phyloP scores from a whole-genome alignment of 2,329 filamentous ascomycete genomes.

The Botryosphaeria dothidea region DNA sequence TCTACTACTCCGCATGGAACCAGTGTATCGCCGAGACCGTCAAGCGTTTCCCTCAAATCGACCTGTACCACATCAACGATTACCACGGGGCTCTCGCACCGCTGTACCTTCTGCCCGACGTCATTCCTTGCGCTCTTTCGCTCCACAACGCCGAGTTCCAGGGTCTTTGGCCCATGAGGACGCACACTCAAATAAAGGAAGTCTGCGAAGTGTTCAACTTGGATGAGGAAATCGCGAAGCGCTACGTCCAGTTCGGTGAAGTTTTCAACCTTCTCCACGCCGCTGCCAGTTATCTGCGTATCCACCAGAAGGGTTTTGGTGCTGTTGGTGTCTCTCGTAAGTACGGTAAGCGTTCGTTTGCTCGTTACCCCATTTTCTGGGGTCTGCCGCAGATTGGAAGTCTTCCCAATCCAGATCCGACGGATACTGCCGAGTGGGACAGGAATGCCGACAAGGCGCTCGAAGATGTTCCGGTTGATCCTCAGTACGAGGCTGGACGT shows the following conservation, averaged over 20 bases:
- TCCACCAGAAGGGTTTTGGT: conserved; percentile 68
- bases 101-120: conserved; percentile 64
- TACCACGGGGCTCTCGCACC: conserved; percentile 66
- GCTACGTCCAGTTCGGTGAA: conserved; percentile 68
- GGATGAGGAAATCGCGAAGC: conserved; percentile 55
- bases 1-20: conserved; percentile 67
- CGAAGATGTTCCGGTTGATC: conserved; percentile 51
- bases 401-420: conserved; percentile 66
- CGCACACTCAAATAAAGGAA: conserved; percentile 56
- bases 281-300: conserved; percentile 65
- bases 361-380: conserved; percentile 71
- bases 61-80: conserved; percentile 67
- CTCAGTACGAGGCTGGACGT: conserved; percentile 55
- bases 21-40: conserved; percentile 67
- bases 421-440: conserved; percentile 63
- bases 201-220: conserved; percentile 63
- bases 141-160: conserved; percentile 72
- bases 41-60: conserved; percentile 57
- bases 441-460: conserved; percentile 43
- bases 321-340: conserved; percentile 69
- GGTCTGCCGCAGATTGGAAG: conserved; percentile 60
- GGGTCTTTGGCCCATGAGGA: conserved; percentile 63
- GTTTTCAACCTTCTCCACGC: conserved; percentile 70
- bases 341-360: conserved; percentile 66
- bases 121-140: conserved; percentile 63